Base-by-base conservation (phyloP, 2,329 filamentous ascomycete genomes). In the Periconia macrospinosa region DNA sequence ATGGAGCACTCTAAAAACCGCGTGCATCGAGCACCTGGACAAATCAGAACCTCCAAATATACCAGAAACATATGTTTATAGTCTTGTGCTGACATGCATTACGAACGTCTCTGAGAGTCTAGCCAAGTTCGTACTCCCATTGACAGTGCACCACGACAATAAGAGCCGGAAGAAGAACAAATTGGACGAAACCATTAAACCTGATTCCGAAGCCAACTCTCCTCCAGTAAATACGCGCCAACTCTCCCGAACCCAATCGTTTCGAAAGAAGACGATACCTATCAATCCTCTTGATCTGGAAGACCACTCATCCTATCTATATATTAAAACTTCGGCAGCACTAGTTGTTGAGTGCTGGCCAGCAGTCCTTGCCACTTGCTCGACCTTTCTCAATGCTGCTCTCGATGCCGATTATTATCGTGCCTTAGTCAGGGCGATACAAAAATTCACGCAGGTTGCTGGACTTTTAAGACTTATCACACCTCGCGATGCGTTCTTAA, bases 341-440 rank as follows among this genome's bases (percentile, higher is more conserved):
- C 88, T 99, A 50, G 89, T 99, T 20, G 91, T 95, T 3, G 84
- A 90, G 61, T 97, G 93, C 71, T 99, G 94, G 94, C 94, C 94
- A 45, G 94, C 94, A 13, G 87, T 97, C 40, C 83, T 99, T 46
- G 93, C 94, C 1, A 94, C 92, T 1, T 97, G 92, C 65, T 99
- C 94, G 0, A 97, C 93, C 0, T 99, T 97, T 68, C 78, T 99
- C 17, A 95, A 96, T 68, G 91, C 94, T 30, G 87, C 93, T 0
- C 79, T 99, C 3, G 94, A 99, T 69, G 89, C 91, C 1, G 92
- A 97, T 49, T 97, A 94, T 63, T 99, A 97, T 65, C 92, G 97
- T 61, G 86, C 88, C 10, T 79, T 99, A 1, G 93, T 99, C 20
- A 85, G 94, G 60, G 90, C 93, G 0, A 96, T 97, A 62, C 94